A percentile compares a stretch with the other conserved stretches of the same genome.
These are phyloP conservation scores for Marasmius oreades DNA, from an alignment of 1,284 basidiomycete genomes.

Conservation along the genomic window DNA sequence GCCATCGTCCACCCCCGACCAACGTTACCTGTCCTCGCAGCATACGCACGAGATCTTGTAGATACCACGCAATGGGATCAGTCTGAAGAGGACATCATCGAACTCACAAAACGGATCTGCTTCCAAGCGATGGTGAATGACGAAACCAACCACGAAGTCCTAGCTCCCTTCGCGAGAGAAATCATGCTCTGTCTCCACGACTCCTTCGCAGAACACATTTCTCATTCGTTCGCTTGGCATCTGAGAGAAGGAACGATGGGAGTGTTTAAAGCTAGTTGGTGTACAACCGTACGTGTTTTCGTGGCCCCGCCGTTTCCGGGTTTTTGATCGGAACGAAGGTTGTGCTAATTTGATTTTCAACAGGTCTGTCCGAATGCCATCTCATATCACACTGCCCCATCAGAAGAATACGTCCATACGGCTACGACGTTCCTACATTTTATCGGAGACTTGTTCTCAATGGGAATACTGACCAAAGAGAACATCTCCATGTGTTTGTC, in stretches of 20 bases:
- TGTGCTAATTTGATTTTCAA: too few species aligned
- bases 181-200: slow-evolving; percentile 23
- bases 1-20: not conserved
- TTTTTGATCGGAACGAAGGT: too few species aligned
- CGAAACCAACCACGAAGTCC: slow-evolving; percentile 13
- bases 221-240: slow-evolving; percentile 25
- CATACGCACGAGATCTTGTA: slow-evolving; percentile 12
- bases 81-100: slow-evolving; percentile 15
- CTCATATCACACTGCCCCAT: slow-evolving; percentile 13
- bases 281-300: slow-evolving; percentile 24
- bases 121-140: slow-evolving; percentile 17
- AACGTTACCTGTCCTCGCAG: slow-evolving; percentile 2
- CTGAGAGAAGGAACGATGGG: slow-evolving; percentile 26
- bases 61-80: slow-evolving; percentile 17
- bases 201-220: slow-evolving; percentile 18
- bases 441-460: slow-evolving; percentile 30
- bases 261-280: slow-evolving; percentile 32
- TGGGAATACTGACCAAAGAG: slow-evolving; percentile 20
- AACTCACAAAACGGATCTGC: slow-evolving; percentile 24
- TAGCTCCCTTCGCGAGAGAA: slow-evolving; percentile 27
- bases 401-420: slow-evolving; percentile 20
- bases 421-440: slow-evolving; percentile 27
- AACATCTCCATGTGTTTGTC: slow-evolving; percentile 25
- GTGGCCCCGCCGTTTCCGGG: not conserved
- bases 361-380: slow-evolving; percentile 12